These are phyloP conservation scores for Xylaria curta DNA, from an alignment of 495 filamentous ascomycete species.

Conservation along the genomic window DNA sequence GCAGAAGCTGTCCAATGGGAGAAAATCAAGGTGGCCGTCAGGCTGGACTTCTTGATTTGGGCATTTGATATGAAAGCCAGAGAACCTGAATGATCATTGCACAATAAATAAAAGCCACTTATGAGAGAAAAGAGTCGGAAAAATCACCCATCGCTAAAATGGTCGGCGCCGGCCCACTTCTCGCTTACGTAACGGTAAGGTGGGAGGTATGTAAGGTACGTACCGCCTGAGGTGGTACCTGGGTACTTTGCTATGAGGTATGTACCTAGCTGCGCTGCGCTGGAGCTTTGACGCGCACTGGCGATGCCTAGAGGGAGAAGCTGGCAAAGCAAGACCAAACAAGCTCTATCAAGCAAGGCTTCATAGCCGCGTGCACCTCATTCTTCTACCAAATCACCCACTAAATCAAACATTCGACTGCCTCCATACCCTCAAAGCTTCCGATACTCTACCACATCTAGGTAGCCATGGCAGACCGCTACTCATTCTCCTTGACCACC, in stretches of 20 bases:
- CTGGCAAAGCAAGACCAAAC: constrained; percentile 17
- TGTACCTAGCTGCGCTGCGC: neutral
- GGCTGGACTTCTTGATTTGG: neutral
- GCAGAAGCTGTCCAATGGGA: constrained; percentile 5
- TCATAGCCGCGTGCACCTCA: constrained; percentile 24
- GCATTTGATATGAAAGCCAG: neutral
- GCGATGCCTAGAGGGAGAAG: constrained; percentile 30
- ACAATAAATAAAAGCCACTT: neutral
- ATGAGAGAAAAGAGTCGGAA: neutral
- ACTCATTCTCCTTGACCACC: constrained; percentile 98
- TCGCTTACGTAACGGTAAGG: constrained; percentile 1
- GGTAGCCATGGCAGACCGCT: constrained; percentile 89
- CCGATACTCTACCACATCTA: constrained; percentile 1
- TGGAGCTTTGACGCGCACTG: constrained; percentile 30
- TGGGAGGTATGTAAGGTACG: neutral
- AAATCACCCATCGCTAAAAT: neutral
- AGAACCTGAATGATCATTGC: constrained; percentile 3
- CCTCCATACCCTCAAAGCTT: constrained; percentile 9
- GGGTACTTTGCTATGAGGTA: constrained; percentile 8
- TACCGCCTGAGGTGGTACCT: neutral
- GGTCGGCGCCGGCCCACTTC: neutral
- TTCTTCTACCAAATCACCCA: constrained; percentile 17
- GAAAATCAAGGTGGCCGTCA: neutral
- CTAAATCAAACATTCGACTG: constrained; percentile 16
- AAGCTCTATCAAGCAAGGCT: constrained; percentile 24